Base-by-base conservation (phyloP, 1,284 basidiomycete species). In the Coniferiporia weirii region DNA sequence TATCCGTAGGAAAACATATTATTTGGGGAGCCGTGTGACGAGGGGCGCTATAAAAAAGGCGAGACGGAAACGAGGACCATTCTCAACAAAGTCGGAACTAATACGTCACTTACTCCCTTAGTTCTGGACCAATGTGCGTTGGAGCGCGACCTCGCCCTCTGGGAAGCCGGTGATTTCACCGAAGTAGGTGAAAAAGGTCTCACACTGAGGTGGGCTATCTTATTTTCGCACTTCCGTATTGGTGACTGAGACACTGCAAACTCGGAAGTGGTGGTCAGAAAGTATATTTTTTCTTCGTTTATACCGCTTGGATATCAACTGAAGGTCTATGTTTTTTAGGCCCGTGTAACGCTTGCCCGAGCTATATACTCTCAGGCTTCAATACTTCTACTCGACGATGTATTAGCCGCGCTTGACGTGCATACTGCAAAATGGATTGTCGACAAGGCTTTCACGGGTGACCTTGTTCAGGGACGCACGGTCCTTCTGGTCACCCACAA, bases 81-180 rank as follows among this genome's bases (percentile, higher is more conserved):
- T 43, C 12, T 35, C 46, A 4, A 10, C 13, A 46, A 20, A 38
- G 13, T 6, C n/a, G 1, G 19, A 20, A 19, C 35, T 54, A 9
- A 59, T 20, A 52, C 15, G 17, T 44, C 52, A 27, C 22, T 38
- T 38, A 57, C 19, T 74, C 76, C 43, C 70, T 70, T 40, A 75
- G 85, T 85, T 20, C 68, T 89, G 15, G 68, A 82, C 38, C 83
- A 84, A 64, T 89, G 87, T 63, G 84, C 76, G 1, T 72, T 91
- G 32, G 77, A 82, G 64, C 77, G 77, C 3, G 88, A 91, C 65
- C 71, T 90, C 4, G 75, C 74, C 27, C 67, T 89, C 17, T 87
- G 89, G 64, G 82, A 87, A 48, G 87, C 87, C 47, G 87, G 88
- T 2, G 78, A 79, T 63, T 38, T 67, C 53, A 79, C 78, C 0